Evolutionary conservation across 257 asterid genomes (phyloP).

Genomic region (Rhazya stricta): DNA sequence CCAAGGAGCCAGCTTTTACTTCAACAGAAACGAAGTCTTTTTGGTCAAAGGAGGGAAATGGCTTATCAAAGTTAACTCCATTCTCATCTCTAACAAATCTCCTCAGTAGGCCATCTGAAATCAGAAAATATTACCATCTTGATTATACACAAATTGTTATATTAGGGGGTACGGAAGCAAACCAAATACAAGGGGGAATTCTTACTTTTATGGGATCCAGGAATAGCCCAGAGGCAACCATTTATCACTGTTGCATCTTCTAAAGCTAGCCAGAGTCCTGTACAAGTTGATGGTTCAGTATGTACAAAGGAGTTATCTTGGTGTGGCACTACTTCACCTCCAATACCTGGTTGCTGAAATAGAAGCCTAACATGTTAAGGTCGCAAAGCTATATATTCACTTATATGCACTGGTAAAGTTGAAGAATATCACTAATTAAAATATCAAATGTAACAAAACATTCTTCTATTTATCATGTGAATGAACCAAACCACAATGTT

Average conservation of each 20-base stretch:
- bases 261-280: slow-evolving; percentile 89
- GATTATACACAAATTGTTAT: neutral
- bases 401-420: neutral
- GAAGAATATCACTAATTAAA: slow-evolving; percentile 9
- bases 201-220: slow-evolving; percentile 76
- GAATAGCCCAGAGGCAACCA: slow-evolving; percentile 97
- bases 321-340: slow-evolving; percentile 86
- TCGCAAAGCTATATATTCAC: slow-evolving; percentile 4
- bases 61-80: slow-evolving; percentile 82
- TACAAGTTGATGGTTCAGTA: slow-evolving; percentile 79
- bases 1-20: slow-evolving; percentile 75
- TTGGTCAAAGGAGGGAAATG: slow-evolving; percentile 61
- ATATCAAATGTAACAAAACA: neutral
- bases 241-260: slow-evolving; percentile 71
- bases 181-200: slow-evolving; percentile 5
- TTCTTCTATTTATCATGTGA: neutral
- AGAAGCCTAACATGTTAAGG: slow-evolving; percentile 16
- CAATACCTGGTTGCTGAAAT: slow-evolving; percentile 83
- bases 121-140: neutral
- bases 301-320: slow-evolving; percentile 81
- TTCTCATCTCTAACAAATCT: slow-evolving; percentile 80
- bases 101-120: slow-evolving; percentile 76
- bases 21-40: slow-evolving; percentile 66
- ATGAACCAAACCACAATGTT: neutral
- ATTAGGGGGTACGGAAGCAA: neutral